These are phyloP conservation scores for Udeniomyces megalosporus DNA, from an alignment of 768 basidiomycete genomes.

Conservation along the genomic window DNA sequence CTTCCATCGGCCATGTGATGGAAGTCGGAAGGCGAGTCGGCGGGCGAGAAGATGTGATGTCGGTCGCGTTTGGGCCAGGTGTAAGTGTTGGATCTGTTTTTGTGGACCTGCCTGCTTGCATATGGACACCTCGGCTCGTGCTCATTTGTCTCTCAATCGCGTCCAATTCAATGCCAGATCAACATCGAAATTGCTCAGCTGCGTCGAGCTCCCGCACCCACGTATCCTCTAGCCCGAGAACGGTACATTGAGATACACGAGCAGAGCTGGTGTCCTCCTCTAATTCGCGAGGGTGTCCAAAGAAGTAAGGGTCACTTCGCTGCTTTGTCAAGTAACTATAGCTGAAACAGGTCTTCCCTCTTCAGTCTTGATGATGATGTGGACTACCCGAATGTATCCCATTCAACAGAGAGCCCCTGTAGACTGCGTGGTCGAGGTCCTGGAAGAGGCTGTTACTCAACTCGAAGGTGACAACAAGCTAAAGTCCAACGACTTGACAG, in stretches of 20 bases:
- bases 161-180: too few relatives aligned
- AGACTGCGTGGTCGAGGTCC: constrained; percentile 18
- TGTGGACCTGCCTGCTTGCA: too few relatives aligned
- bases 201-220: not conserved
- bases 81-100: too few relatives aligned
- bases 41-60: not conserved
- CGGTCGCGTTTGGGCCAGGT: not conserved
- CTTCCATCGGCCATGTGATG: not conserved
- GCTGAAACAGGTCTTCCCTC: too few relatives aligned
- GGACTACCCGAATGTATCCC: constrained; percentile 21
- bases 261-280: constrained; percentile 22
- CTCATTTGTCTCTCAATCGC: too few relatives aligned
- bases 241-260: constrained; percentile 25
- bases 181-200: not conserved
- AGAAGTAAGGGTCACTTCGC: not conserved
- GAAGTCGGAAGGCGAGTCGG: not conserved
- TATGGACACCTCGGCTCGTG: too few relatives aligned
- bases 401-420: constrained; percentile 21
- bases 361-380: constrained; percentile 21
- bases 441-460: constrained; percentile 19
- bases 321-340: too few relatives aligned
- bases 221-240: constrained; percentile 18
- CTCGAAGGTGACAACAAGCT: constrained; percentile 15
- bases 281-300: constrained; percentile 21
- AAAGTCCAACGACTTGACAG: constrained; percentile 10